Percentiles rank a stretch among this genome's conserved stretches.
Evolutionary conservation across 2,329 filamentous ascomycete genomes (phyloP).

Genomic region (Ascochyta viciae-villosae): DNA sequence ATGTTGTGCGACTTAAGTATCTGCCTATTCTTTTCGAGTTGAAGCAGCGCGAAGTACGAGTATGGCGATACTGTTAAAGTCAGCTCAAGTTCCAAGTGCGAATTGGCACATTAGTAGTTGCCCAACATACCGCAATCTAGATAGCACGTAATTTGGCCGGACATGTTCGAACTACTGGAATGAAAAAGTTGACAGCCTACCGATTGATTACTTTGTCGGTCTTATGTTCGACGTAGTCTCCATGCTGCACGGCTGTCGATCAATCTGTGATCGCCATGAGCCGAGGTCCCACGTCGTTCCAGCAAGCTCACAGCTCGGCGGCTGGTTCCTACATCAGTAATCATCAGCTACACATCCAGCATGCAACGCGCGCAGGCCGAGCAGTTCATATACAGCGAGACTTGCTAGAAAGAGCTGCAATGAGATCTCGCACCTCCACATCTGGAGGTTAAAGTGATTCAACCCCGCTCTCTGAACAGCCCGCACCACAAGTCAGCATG

Average conservation of each 20-base stretch:
- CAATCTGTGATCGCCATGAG: neutral
- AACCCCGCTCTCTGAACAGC: neutral
- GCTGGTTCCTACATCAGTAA: constrained; percentile 17
- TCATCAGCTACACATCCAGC: constrained; percentile 3
- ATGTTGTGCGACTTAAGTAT: constrained; percentile 65
- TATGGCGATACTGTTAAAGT: constrained; percentile 66
- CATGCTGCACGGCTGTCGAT: neutral
- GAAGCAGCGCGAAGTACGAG: constrained; percentile 60
- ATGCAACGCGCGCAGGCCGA: neutral
- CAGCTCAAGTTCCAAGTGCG: constrained; percentile 7
- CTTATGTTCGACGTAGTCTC: neutral
- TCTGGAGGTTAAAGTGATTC: constrained; percentile 1
- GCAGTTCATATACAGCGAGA: neutral
- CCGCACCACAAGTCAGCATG: neutral
- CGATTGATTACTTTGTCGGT: neutral
- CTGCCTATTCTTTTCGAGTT: constrained; percentile 64
- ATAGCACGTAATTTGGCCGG: constrained; percentile 69
- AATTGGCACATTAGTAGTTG: neutral
- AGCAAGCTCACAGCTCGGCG: neutral
- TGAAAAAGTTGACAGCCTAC: neutral
- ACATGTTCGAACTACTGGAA: constrained; percentile 54
- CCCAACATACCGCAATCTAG: constrained; percentile 67
- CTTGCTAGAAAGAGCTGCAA: neutral
- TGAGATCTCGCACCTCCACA: neutral
- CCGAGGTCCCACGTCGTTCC: constrained; percentile 12